Base-by-base conservation (phyloP, 2,329 filamentous ascomycete genomes). In the Fusarium protoensiforme region DNA sequence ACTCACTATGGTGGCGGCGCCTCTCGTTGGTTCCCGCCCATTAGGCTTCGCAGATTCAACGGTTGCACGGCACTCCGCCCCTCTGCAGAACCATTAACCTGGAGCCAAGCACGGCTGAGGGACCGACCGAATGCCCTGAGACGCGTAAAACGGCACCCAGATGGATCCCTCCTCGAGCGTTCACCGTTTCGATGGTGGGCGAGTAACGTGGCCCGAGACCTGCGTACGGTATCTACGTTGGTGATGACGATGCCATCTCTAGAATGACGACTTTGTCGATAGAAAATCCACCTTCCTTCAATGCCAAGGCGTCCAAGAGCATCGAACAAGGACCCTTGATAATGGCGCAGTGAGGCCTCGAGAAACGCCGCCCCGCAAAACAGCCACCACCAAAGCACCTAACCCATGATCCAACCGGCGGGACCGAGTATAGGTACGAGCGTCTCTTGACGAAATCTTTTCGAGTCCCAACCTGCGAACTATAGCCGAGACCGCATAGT, bases 31-130 rank as follows among this genome's bases (percentile, higher is more conserved):
- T 24, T 48, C 65, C 48, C 56, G 31, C 58, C 27, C 41, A 46
- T 51, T 61, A 48, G 58, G 51, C 51, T 61, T 51, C 39, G 31
- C 43, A 60, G 46, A 22, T 46, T 51, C n/a, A 51, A 61, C 31
- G 41, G 71, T 63, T 72, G 36, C 64, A 53, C 64, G 18, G 39
- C 41, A 16, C 66, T 63, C 65, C 54, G 46, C 63, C 43, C 16
- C 20, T 20, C 31, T 60, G 33, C 51, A 48, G 58, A 35, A 24
- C 36, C 22, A 56, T 35, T 41, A 27, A 53, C 48, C 20, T 71
- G 16, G 64, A 64, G 58, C 58, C 29, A 48, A 65, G 61, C 71
- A 74, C 68, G 71, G 71, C 57, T 46, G 29, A 20, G 38, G 56
- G 36, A 53, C 60, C n/a, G 60, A 38, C 41, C 48, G 24, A 33